Base-by-base conservation (phyloP, 495 filamentous ascomycete genomes). In the Rhypophila decipiens region DNA sequence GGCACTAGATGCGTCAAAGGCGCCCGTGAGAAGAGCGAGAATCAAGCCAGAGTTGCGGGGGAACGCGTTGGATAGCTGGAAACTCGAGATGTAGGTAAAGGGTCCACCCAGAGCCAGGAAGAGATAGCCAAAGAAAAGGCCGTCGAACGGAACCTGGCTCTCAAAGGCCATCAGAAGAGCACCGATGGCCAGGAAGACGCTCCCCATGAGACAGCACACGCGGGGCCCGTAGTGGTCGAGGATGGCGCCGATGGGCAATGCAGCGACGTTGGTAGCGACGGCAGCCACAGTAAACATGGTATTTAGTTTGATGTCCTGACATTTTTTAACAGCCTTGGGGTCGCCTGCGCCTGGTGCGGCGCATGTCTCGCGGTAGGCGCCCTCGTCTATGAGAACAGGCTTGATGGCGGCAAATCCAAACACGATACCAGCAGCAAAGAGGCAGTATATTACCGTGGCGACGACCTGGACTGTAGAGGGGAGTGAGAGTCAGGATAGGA, bases 211-310 rank as follows among this genome's bases (percentile, higher is more conserved):
- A 1, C 87, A 86, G 45, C 83, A 81, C 4, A 89, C 74, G 27
- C 85, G 78, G 15, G 90, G 90, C 1, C 90, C 90, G 57, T 79
- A 94, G 39, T 78, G 75, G 59, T 96, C 90, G 4, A 95, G 73
- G 35, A 95, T 85, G 1, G 88, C 87, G 31, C 90, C 90, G 3
- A 95, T 79, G 11, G 89, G 88, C 2, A 95, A 71, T 8, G 89
- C 90, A 15, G 79, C 83, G 15, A 91, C 84, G 40, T 78, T 79
- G 29, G 90, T 95, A 4, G 77, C 83, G 15, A 95, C 90, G 12
- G 88, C 89, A n/a, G 88, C 89, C 29, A 87, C 75, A 24, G 89
- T 95, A 71, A 96, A 95, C 90, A 96, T 95, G 48, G 95, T 66
- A 62, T 96, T 96, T 39, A 95, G 73, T 39, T 84, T 78, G 39